Evolutionary conservation across 75 land plant species (phyloP).

Genomic region (Picea sitchensis): DNA sequence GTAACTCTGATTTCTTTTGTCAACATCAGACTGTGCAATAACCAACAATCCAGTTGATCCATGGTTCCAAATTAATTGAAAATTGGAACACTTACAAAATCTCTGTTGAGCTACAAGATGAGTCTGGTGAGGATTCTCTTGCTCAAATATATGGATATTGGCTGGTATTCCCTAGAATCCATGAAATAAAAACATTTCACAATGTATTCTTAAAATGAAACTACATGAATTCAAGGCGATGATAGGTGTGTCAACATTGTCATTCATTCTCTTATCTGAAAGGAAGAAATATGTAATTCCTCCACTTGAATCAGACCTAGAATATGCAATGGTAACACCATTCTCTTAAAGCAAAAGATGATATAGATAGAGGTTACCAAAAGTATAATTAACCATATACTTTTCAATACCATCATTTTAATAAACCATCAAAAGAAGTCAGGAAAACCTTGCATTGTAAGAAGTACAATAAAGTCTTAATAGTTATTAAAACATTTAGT

Average conservation of each 20-base stretch:
- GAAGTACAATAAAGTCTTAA: not conserved
- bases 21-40: constrained; percentile 89
- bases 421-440: not conserved
- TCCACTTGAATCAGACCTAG: not conserved
- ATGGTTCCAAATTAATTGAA: constrained; percentile 73
- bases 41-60: constrained; percentile 89
- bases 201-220: constrained; percentile 1
- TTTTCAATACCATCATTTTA: not conserved
- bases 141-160: constrained; percentile 78
- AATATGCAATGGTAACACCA: not conserved
- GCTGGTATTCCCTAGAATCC: constrained; percentile 85
- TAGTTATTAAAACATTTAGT: not conserved
- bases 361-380: too few relatives aligned
- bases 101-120: constrained; percentile 83
- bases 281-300: not conserved
- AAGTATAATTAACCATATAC: too few relatives aligned
- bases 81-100: constrained; percentile 83
- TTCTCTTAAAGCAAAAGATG: not conserved
- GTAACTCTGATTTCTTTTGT: constrained; percentile 98
- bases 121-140: constrained; percentile 37
- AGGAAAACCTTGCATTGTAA: not conserved
- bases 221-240: not conserved
- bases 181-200: constrained; percentile 2
- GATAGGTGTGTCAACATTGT: not conserved
- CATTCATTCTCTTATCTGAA: not conserved